phyloP scores from a whole-genome alignment of 2,329 filamentous ascomycete genomes.

The Scedosporium dehoogii region DNA sequence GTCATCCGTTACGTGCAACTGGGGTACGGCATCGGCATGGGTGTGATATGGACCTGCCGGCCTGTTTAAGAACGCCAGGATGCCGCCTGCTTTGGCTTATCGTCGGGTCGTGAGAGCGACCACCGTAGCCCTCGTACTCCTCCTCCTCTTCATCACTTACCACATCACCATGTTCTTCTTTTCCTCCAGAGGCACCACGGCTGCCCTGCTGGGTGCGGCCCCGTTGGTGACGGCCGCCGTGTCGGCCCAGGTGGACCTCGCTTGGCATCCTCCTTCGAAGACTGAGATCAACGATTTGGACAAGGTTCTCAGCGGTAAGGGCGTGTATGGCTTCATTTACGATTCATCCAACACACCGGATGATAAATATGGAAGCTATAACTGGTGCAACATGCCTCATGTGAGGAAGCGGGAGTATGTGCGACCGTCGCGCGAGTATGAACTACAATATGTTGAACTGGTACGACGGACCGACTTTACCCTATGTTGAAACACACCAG shows the following conservation, averaged over 20 bases:
- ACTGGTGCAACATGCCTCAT: conserved; percentile 86
- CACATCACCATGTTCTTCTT: background rate
- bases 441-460: conserved; percentile 66
- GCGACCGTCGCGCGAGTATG: conserved; percentile 41
- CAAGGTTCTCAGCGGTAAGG: conserved; percentile 45
- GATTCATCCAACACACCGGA: conserved; percentile 52
- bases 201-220: background rate
- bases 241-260: background rate
- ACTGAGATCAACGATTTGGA: conserved; percentile 52
- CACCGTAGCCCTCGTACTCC: background rate
- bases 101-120: background rate
- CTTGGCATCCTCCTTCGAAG: conserved; percentile 48
- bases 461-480: conserved; percentile 30
- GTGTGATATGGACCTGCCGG: background rate
- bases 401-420: conserved; percentile 58
- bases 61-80: background rate
- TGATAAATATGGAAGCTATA: conserved; percentile 53
- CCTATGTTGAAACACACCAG: background rate
- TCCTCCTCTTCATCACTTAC: background rate
- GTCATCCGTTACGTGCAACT: background rate
- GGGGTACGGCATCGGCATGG: background rate
- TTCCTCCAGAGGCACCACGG: background rate
- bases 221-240: background rate
- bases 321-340: conserved; percentile 66
- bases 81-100: background rate